Conservation (phyloP, 805 yeast genomes). For the Candida nonsorbophila region DNA sequence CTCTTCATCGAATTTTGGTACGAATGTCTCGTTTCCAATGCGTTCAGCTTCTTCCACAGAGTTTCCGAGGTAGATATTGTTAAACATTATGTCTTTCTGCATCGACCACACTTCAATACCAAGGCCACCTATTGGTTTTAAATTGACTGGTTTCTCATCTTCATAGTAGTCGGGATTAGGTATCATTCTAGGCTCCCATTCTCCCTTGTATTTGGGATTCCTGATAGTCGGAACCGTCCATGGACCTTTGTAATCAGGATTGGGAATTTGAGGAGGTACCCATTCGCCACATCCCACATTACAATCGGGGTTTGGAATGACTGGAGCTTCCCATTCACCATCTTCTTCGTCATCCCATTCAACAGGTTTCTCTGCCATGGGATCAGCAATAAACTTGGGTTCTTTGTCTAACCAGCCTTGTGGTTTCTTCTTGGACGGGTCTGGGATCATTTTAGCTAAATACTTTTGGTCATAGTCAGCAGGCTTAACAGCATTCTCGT, state of each 20-base stretch:
- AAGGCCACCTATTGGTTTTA: constrained; percentile 68
- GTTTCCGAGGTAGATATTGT: constrained; percentile 83
- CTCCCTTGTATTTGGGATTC: constrained; percentile 78
- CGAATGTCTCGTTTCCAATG: constrained; percentile 73
- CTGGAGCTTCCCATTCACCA: constrained; percentile 77
- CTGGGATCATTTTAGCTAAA: constrained; percentile 53
- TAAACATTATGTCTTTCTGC: constrained; percentile 68
- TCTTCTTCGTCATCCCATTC: constrained; percentile 90
- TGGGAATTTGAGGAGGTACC: constrained; percentile 61
- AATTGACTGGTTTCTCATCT: constrained; percentile 52
- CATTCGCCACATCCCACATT: constrained; percentile 77
- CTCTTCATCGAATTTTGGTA: constrained; percentile 50
- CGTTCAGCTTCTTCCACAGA: constrained; percentile 78
- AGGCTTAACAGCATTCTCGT: constrained; percentile 60
- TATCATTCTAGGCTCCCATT: constrained; percentile 64
- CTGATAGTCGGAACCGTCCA: constrained; percentile 66
- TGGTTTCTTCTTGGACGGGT: constrained; percentile 66
- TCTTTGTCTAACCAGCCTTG: constrained; percentile 73
- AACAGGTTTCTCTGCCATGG: constrained; percentile 60
- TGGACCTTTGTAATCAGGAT: constrained; percentile 70
- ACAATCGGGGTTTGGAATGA: constrained; percentile 71
- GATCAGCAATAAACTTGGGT: constrained; percentile 58
- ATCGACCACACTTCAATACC: constrained; percentile 92
- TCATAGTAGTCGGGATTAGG: constrained; percentile 67
- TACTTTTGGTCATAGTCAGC: constrained; percentile 79